Evolutionary conservation across 805 yeast genomes (phyloP).

Genomic region (Myxozyma sirexii): DNA sequence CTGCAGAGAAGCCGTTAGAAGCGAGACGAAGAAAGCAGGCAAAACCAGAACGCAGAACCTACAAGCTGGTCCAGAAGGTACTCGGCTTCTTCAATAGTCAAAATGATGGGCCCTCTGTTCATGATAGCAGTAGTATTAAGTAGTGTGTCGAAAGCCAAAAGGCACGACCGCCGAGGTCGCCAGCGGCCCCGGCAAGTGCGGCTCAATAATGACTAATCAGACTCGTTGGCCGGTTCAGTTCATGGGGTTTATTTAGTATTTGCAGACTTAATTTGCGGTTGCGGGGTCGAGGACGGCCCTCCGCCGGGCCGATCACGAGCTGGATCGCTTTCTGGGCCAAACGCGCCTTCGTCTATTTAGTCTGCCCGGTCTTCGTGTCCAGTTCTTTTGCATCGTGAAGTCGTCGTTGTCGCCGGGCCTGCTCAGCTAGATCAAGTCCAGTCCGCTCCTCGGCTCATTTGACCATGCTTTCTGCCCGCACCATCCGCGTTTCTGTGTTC

Average conservation of each 20-base stretch:
- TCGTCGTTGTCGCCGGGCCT: too few species aligned
- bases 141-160: too few species aligned
- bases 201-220: neutral
- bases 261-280: neutral
- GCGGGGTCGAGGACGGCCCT: neutral
- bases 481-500: neutral
- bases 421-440: too few species aligned
- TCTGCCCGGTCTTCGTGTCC: too few species aligned
- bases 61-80: constrained; percentile 33
- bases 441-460: neutral
- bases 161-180: too few species aligned
- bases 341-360: too few species aligned
- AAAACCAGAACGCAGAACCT: neutral
- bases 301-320: neutral
- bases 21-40: too few species aligned
- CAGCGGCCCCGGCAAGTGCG: neutral
- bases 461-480: neutral
- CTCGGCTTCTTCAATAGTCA: constrained; percentile 34
- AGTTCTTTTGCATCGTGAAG: too few species aligned
- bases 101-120: constrained; percentile 32
- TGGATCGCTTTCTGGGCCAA: too few species aligned
- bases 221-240: neutral
- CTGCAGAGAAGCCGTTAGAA: neutral
- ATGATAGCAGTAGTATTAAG: constrained; percentile 5
- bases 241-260: neutral